Base-by-base conservation (phyloP, 345 rosid genomes). In the Populus ilicifolia region DNA sequence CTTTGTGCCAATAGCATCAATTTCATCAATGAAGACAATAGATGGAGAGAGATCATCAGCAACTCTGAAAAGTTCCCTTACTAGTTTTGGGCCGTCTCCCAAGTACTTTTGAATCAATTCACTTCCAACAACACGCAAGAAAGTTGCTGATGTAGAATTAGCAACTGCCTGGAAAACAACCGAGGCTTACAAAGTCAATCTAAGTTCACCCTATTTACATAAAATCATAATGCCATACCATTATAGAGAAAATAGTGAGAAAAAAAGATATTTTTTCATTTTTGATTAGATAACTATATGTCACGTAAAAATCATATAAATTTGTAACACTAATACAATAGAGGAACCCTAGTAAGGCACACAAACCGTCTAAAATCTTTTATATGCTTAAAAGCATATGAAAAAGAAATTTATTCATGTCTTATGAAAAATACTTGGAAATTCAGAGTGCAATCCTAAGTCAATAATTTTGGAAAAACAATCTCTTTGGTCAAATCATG, bases 1-100 rank as follows among this genome's bases (percentile, higher is more conserved):
- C 84, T 94, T 94, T 52, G 97, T 94, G 79, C 99, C 99, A 85
- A 96, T 79, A 16, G 99, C 99, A 84, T 96, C 99, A 67, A 96
- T 96, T 80, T 96, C 99, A 82, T 94, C 98, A 46, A 96, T 92
- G 87, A 96, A 96, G 74, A 96, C 97, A 27, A 96, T 92, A 48
- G 98, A 91, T 70, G 99, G 98, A 46, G 97, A 94, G 54, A 90
- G 91, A 27, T 94, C 98, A 87, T 94, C 98, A 2, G 98, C 98
- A 80, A 94, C 99, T 80, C 97, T 87, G 80, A 94, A 94, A 67
- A 96, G 98, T 80, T 96, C 99, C 73, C 98, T 90, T 80, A 94
- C 98, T 72, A 93, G 83, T 83, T 96, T 96, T 30, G 99, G 98
- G 72, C 97, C 98, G 70, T 96, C 99, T 83, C 97, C 98, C 83